Evolutionary conservation across 192 early-diverging fungal species (phyloP), one percentile per base, ranked within the genome.

Genomic region (Umbelopsis ramanniana): DNA sequence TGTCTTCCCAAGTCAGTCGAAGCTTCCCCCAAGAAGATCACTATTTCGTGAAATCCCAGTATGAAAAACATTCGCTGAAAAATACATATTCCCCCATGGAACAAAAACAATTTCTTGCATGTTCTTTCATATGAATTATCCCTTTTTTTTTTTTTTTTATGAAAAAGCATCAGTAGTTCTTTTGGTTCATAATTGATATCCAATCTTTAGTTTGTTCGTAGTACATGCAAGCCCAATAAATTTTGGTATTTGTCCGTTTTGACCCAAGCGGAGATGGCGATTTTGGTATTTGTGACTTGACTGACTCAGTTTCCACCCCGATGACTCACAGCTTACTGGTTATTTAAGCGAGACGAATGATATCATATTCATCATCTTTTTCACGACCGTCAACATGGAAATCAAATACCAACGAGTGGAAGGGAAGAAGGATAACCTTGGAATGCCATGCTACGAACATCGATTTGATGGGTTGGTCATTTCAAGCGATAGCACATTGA

Each of bases 11-110:
- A 89, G 76, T 72, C 66, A 3, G 77, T 72, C 38, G 60, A 63
- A 26, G 8, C 70, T 5, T 8, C 29, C 15, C 55, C 70, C 40
- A 88, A 82, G 74, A 81, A 86, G 69, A 88, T 90, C 26, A 70
- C 74, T 2, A 77, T 90, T 69, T 19, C 57, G 2, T 81, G 76
- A 75, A 70, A 29, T 7, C 3, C 15, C 7, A 35, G 33, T 3
- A 29, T 29, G 29, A 29, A 29, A 29, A 1, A 29, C 3, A 29
- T 29, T 1, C 3, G 29, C 29, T 29, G 29, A 29, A 29, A 29
- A 29, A 3, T 2, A 29, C 3, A 3, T 29, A 29, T 29, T 29
- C 3, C 29, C 29, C 29, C 29, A 1, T 29, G 1, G 29, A 29
- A 29, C 29, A 29, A 29, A 29, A 29, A 29, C 29, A 29, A 29